Percentiles rank a stretch among this genome's conserved stretches.
Conservation (phyloP, 179 eudicot genomes). For the Heliamphora pulchella region DNA sequence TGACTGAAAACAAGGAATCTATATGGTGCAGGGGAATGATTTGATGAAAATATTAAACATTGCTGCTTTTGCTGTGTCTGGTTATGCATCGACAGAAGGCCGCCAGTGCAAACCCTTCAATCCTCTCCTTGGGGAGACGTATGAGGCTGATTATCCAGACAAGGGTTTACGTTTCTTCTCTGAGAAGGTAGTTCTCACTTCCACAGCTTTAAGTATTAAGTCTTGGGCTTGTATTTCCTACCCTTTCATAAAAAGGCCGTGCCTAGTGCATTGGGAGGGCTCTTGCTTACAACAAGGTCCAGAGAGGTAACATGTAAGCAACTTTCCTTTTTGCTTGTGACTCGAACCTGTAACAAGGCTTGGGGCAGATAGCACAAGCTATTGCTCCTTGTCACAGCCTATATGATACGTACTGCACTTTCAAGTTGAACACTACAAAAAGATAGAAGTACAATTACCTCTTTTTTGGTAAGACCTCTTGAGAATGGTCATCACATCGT, state of each 20-base stretch:
- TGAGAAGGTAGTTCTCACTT: slow-evolving; percentile 57
- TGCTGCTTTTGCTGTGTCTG: slow-evolving; percentile 97
- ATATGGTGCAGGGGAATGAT: slow-evolving; percentile 66
- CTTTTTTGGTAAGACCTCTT: not conserved
- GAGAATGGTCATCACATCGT: too few species aligned
- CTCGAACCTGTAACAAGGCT: too few species aligned
- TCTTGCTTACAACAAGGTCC: too few species aligned
- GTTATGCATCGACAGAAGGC: slow-evolving; percentile 98
- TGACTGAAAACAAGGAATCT: slow-evolving; percentile 1
- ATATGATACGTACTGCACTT: too few species aligned
- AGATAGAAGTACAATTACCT: not conserved
- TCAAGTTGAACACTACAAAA: not conserved
- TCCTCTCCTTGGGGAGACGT: slow-evolving; percentile 97
- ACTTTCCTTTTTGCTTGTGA: too few species aligned
- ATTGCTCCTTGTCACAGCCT: too few species aligned
- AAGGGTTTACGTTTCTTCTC: slow-evolving; percentile 96
- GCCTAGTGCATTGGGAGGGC: too few species aligned
- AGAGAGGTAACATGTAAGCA: too few species aligned
- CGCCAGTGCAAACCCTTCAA: slow-evolving; percentile 98
- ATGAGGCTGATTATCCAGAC: slow-evolving; percentile 96
- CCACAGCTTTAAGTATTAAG: not conserved
- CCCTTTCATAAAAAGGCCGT: not conserved
- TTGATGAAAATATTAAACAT: slow-evolving; percentile 87
- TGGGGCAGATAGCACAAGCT: too few species aligned
- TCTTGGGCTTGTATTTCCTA: not conserved